phyloP scores from a whole-genome alignment of 441 rosid species.

The Pelargonium fulgidum region DNA sequence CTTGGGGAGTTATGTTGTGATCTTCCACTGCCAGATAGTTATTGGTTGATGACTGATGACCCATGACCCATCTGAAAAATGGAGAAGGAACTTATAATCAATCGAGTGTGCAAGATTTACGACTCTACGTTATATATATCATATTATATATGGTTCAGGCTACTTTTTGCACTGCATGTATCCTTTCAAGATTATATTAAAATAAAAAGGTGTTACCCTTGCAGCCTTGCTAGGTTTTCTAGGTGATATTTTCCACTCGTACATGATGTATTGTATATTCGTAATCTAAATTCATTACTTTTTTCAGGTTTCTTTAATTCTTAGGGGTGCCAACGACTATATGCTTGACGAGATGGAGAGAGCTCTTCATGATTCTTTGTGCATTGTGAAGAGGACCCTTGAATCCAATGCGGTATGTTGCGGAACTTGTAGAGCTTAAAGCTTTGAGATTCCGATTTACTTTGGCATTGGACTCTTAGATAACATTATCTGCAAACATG shows the following conservation, averaged over 20 bases:
- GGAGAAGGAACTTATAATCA: background rate
- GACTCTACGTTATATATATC: background rate
- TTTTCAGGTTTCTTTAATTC: constrained; percentile 78
- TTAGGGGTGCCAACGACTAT: constrained; percentile 95
- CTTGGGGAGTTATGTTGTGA: background rate
- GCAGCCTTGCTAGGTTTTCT: background rate
- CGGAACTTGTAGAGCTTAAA: background rate
- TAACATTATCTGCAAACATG: background rate
- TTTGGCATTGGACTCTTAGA: background rate
- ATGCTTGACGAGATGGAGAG: constrained; percentile 99
- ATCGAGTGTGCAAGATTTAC: background rate
- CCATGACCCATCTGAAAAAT: background rate
- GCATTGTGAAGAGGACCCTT: constrained; percentile 90
- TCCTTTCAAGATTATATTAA: background rate
- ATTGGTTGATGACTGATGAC: background rate
- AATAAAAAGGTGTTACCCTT: background rate
- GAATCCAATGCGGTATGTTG: constrained; percentile 72
- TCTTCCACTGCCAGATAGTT: background rate
- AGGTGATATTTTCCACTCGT: background rate
- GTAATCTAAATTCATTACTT: constrained; percentile 9
- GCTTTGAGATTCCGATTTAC: background rate
- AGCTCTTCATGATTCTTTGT: constrained; percentile 81
- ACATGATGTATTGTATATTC: background rate
- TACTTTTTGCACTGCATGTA: background rate
- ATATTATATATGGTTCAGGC: background rate